Conservation (phyloP, 140 eudicot genomes). For the Stevia rebaudiana region DNA sequence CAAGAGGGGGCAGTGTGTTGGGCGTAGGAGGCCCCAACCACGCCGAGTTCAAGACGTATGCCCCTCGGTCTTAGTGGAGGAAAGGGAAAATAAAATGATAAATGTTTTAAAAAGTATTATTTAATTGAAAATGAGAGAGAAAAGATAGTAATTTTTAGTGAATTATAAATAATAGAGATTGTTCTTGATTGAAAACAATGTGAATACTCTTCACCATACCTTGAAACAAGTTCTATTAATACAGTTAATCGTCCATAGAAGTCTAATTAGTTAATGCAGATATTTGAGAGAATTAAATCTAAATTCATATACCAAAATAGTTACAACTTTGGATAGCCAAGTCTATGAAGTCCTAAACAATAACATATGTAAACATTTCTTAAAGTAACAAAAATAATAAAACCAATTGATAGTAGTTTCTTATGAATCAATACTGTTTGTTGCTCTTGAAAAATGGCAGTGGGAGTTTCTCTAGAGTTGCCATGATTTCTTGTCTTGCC, state of each 20-base stretch:
- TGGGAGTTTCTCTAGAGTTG: slow-evolving; percentile 53
- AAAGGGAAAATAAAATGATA: too few relatives aligned
- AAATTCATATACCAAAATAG: neutral
- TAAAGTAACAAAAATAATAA: neutral
- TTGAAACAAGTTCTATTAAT: neutral
- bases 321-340: neutral
- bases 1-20: too few relatives aligned
- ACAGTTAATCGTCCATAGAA: slow-evolving; percentile 3
- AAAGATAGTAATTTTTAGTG: too few relatives aligned
- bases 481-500: slow-evolving; percentile 46
- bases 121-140: too few relatives aligned
- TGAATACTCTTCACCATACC: neutral
- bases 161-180: too few relatives aligned
- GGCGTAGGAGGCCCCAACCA: too few relatives aligned
- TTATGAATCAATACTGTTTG: slow-evolving; percentile 38
- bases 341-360: slow-evolving; percentile 9
- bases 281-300: neutral
- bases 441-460: slow-evolving; percentile 44
- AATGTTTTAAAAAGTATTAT: too few relatives aligned
- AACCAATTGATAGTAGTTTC: neutral
- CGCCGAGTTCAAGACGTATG: too few relatives aligned
- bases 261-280: slow-evolving; percentile 1
- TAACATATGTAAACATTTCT: neutral
- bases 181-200: too few relatives aligned
- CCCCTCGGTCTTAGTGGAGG: too few relatives aligned